These are phyloP conservation scores for Xylaria sp. DNA, from an alignment of 2,329 filamentous ascomycete species.

Conservation along the genomic window DNA sequence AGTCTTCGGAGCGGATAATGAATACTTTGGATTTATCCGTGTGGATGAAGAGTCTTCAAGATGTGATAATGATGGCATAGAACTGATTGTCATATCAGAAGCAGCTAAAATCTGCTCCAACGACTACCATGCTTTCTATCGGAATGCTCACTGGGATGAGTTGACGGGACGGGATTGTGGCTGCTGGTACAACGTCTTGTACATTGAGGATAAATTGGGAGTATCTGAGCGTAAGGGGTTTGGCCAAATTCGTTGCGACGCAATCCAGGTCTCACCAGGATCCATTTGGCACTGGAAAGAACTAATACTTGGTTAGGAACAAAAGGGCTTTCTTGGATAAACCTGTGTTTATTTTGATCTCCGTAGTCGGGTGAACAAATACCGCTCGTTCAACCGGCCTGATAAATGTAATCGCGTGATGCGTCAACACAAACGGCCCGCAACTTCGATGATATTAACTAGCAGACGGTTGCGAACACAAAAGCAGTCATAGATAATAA, in stretches of 20 bases:
- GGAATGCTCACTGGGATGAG: background rate
- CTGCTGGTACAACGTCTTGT: constrained; percentile 17
- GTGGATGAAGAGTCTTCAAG: constrained; percentile 4
- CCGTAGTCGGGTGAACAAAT: no score
- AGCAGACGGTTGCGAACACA: no score
- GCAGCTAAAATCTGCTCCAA: background rate
- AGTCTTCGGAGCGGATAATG: background rate
- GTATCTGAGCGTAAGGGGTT: constrained; percentile 16
- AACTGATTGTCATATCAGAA: constrained; percentile 18
- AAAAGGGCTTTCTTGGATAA: no score
- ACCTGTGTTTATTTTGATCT: no score
- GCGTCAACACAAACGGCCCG: no score
- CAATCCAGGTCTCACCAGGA: background rate
- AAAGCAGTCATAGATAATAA: no score
- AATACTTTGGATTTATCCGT: background rate
- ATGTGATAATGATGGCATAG: background rate
- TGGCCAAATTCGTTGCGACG: background rate
- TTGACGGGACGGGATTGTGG: background rate
- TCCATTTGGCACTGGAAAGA: constrained; percentile 16
- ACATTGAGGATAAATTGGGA: background rate
- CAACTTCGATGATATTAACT: no score
- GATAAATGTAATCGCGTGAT: no score
- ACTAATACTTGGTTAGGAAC: constrained; percentile 9
- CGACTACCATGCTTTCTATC: background rate
- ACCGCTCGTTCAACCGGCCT: no score